Conservation (phyloP, 1,284 basidiomycete species). For the Inonotus hispidus region DNA sequence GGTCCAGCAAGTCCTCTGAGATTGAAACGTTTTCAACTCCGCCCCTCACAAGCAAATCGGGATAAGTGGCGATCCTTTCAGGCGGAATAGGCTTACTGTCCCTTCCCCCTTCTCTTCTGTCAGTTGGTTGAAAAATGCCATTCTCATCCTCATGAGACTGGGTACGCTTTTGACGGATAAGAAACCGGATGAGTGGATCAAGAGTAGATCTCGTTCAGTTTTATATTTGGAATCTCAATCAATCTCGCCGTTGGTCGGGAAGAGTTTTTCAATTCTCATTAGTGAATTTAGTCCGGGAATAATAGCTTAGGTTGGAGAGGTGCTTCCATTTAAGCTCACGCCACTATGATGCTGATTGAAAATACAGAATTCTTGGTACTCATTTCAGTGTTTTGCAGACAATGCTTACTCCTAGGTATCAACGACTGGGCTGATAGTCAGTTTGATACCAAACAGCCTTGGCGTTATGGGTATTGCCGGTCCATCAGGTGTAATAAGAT, state of each 20-base stretch:
- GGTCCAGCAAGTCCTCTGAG: no score
- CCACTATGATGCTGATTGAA: no score
- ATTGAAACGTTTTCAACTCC: no score
- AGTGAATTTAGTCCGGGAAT: no score
- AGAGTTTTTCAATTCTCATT: no score
- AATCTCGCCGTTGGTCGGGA: no score
- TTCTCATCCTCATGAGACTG: background rate
- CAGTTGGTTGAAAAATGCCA: background rate
- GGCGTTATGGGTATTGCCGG: slow-evolving; percentile 31
- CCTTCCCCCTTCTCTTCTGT: background rate
- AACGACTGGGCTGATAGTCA: slow-evolving; percentile 29
- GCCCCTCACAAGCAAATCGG: background rate
- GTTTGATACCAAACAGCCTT: slow-evolving; percentile 12
- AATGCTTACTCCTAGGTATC: slow-evolving; percentile 31
- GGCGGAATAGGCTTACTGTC: background rate
- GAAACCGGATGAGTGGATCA: background rate
- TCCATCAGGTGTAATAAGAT: slow-evolving; percentile 27
- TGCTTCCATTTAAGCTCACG: no score
- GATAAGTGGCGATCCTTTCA: background rate
- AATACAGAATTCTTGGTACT: slow-evolving; percentile 33
- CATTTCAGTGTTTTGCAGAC: slow-evolving; percentile 32
- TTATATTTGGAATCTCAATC: background rate
- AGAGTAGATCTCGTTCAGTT: background rate
- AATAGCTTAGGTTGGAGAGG: no score
- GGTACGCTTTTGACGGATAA: background rate